phyloP scores from a whole-genome alignment of 2,329 filamentous ascomycete species.

The Paecilomyces fulvus region DNA sequence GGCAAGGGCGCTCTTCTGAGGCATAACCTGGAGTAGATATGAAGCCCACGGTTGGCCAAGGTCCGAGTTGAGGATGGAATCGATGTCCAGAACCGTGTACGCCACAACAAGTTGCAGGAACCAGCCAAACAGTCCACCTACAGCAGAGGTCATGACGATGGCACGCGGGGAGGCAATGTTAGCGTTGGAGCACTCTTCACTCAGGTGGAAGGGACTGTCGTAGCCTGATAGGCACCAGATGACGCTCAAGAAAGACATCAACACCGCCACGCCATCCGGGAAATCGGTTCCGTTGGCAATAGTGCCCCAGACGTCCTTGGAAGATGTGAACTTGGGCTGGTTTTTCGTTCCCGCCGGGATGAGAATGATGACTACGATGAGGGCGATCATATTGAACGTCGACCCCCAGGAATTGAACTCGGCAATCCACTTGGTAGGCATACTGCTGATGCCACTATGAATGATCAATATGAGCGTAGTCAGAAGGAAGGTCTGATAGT shows the following conservation, averaged over 20 bases:
- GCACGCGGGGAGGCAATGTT: constrained; percentile 61
- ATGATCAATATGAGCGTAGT: constrained; percentile 59
- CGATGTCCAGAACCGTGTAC: constrained; percentile 61
- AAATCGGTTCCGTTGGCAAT: constrained; percentile 61
- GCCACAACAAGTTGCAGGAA: constrained; percentile 65
- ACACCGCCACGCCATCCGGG: constrained; percentile 56
- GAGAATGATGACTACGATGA: constrained; percentile 58
- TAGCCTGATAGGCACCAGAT: constrained; percentile 64
- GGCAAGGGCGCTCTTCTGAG: constrained; percentile 51
- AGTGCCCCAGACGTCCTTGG: constrained; percentile 54
- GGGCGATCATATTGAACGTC: constrained; percentile 60
- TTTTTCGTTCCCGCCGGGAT: constrained; percentile 56
- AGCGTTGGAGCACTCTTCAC: constrained; percentile 67
- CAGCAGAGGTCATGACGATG: constrained; percentile 59
- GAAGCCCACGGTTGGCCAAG: constrained; percentile 64
- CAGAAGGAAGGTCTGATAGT: constrained; percentile 61
- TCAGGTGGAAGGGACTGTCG: constrained; percentile 63
- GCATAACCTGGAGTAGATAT: constrained; percentile 58
- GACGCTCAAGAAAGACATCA: constrained; percentile 64
- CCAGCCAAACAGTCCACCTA: constrained; percentile 62
- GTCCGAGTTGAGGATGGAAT: constrained; percentile 49
- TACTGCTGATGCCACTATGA: constrained; percentile 58
- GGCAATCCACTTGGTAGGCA: constrained; percentile 64
- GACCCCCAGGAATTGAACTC: constrained; percentile 62
- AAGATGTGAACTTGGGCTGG: constrained; percentile 50